phyloP scores from a whole-genome alignment of 2,329 filamentous ascomycete genomes.

The Sclerotinia spermophila region DNA sequence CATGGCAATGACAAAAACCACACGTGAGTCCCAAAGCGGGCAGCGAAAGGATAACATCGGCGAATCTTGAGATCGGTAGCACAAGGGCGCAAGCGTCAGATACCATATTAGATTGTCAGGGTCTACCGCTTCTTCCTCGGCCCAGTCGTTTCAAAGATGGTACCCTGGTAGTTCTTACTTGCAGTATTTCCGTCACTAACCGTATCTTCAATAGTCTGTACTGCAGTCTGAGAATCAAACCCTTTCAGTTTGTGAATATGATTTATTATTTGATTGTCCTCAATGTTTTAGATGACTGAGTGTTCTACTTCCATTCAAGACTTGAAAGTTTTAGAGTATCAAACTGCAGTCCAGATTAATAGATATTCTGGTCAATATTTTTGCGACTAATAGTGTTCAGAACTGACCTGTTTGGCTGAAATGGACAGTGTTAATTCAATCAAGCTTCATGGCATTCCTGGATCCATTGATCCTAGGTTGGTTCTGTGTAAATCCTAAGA shows the following conservation, averaged over 20 bases:
- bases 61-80: not conserved
- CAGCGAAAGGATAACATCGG: not conserved
- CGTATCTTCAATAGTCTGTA: not conserved
- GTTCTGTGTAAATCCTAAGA: not conserved
- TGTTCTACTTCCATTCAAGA: not conserved
- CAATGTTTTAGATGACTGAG: not conserved
- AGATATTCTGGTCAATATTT: not conserved
- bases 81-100: not conserved
- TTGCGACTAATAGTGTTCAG: not conserved
- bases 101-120: not conserved
- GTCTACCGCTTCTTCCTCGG: not conserved
- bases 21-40: not conserved
- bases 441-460: not conserved
- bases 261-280: not conserved
- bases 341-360: not conserved
- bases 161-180: not conserved
- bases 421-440: not conserved
- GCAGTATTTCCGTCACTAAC: not conserved
- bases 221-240: not conserved
- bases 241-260: not conserved
- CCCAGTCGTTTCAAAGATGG: not conserved
- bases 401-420: not conserved
- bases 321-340: not conserved
- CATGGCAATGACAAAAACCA: not conserved
- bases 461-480: not conserved